Conservation (phyloP, 176 grass and related monocot genomes). For the Juncus effusus region DNA sequence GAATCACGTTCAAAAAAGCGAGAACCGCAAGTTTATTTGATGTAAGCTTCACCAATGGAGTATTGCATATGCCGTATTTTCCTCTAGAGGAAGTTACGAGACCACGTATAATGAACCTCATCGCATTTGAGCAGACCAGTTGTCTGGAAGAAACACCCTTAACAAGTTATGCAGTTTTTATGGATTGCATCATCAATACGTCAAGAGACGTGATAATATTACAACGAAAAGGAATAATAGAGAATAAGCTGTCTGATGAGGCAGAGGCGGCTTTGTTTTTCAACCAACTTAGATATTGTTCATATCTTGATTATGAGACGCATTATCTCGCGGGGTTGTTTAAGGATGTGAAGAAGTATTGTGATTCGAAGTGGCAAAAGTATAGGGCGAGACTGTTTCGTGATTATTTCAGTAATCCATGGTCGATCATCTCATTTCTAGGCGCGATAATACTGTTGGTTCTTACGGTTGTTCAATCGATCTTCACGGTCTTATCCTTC, state of each 20-base stretch:
- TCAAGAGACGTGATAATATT: slow-evolving; percentile 12
- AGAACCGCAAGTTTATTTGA: slow-evolving; percentile 17
- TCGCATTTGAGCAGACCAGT: slow-evolving; percentile 19
- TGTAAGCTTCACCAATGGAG: slow-evolving; percentile 4
- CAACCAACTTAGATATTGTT: slow-evolving; percentile 14
- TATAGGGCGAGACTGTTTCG: slow-evolving; percentile 6
- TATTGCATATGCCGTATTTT: slow-evolving; percentile 5
- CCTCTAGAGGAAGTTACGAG: slow-evolving; percentile 13
- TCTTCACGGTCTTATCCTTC: neutral
- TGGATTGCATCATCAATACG: slow-evolving; percentile 22
- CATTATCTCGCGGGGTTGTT: slow-evolving; percentile 13
- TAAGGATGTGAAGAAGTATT: slow-evolving; percentile 8
- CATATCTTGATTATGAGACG: neutral
- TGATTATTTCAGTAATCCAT: slow-evolving; percentile 10
- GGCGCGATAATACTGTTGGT: neutral
- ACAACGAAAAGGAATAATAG: slow-evolving; percentile 17
- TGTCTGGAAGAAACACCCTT: neutral
- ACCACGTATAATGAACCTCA: slow-evolving; percentile 25
- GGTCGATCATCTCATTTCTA: slow-evolving; percentile 5
- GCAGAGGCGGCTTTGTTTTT: slow-evolving; percentile 8
- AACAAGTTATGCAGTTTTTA: slow-evolving; percentile 17
- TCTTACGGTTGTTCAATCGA: neutral
- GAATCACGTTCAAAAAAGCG: slow-evolving; percentile 7
- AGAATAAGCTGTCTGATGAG: slow-evolving; percentile 15
- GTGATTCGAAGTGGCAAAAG: neutral